These are phyloP conservation scores for Coemansia sp. DNA, from an alignment of 192 early-diverging fungal species.

Conservation along the genomic window DNA sequence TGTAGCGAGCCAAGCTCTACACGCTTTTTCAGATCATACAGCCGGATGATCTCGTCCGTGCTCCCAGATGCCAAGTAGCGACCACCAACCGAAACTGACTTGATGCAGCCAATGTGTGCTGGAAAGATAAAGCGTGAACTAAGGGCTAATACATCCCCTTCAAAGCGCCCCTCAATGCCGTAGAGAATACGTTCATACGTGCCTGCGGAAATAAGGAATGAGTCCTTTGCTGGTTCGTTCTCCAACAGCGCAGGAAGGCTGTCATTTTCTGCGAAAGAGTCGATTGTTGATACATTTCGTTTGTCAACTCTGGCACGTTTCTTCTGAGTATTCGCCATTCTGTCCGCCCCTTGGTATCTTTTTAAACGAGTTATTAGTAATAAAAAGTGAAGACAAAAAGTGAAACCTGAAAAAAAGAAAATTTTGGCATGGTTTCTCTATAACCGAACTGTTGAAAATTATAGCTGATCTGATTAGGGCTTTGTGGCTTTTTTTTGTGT, in stretches of 20 bases:
- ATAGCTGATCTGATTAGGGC: slow-evolving; percentile 3
- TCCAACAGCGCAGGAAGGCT: slow-evolving; percentile 12
- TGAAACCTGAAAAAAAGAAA: background rate
- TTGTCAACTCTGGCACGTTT: slow-evolving; percentile 18
- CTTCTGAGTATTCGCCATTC: slow-evolving; percentile 12
- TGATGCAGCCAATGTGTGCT: slow-evolving; percentile 94
- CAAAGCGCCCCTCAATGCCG: slow-evolving; percentile 70
- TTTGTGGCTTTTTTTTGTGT: background rate
- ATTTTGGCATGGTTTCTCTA: background rate
- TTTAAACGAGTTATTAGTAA: background rate
- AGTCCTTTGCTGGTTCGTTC: slow-evolving; percentile 23
- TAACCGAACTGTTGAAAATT: background rate
- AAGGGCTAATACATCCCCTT: slow-evolving; percentile 29
- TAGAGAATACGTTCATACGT: slow-evolving; percentile 98
- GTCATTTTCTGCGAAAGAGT: slow-evolving; percentile 7
- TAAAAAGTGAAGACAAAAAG: background rate
- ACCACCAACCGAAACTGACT: slow-evolving; percentile 74
- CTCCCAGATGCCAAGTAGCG: slow-evolving; percentile 91
- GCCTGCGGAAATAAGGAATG: slow-evolving; percentile 61
- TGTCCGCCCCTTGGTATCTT: background rate
- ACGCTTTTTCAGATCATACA: slow-evolving; percentile 85
- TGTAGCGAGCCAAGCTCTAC: slow-evolving; percentile 90
- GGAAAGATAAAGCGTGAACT: slow-evolving; percentile 90
- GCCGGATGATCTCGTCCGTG: slow-evolving; percentile 92
- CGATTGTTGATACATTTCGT: background rate